Conservation (phyloP, 768 basidiomycete genomes). For the Kwoniella botswanensis region DNA sequence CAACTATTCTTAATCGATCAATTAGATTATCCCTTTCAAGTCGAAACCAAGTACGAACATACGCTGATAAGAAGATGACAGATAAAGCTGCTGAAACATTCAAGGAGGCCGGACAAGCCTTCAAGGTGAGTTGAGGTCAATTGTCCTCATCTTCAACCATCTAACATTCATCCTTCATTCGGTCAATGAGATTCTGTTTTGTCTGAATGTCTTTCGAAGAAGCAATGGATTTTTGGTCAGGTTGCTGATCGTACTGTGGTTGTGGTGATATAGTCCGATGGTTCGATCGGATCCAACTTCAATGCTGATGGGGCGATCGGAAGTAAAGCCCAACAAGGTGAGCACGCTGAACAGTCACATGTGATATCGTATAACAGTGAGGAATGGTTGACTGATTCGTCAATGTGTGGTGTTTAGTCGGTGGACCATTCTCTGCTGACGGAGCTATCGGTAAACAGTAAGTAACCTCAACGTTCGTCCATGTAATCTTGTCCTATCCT, state of each 20-base stretch:
- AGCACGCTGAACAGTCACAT: not conserved
- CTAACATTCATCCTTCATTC: too few relatives aligned
- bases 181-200: too few relatives aligned
- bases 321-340: conserved; percentile 31
- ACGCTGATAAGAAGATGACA: conserved; percentile 26
- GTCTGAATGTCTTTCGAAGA: too few relatives aligned
- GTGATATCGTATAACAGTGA: too few relatives aligned
- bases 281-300: conserved; percentile 42
- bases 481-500: not conserved
- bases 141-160: not conserved
- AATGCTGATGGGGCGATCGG: conserved; percentile 42
- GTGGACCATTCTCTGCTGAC: conserved; percentile 44
- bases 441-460: conserved; percentile 48
- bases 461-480: not conserved
- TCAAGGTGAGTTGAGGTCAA: conserved; percentile 36
- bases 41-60: conserved; percentile 2
- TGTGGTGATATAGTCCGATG: conserved; percentile 32
- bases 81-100: conserved; percentile 36
- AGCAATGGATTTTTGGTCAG: too few relatives aligned
- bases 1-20: conserved; percentile 1
- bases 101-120: conserved; percentile 45
- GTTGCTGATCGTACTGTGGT: too few relatives aligned
- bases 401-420: conserved; percentile 26
- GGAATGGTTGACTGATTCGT: too few relatives aligned
- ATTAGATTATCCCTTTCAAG: not conserved